Conservation (phyloP, 371 early-diverging fungal species). For the Amoeboaphelidium protococcarum region DNA sequence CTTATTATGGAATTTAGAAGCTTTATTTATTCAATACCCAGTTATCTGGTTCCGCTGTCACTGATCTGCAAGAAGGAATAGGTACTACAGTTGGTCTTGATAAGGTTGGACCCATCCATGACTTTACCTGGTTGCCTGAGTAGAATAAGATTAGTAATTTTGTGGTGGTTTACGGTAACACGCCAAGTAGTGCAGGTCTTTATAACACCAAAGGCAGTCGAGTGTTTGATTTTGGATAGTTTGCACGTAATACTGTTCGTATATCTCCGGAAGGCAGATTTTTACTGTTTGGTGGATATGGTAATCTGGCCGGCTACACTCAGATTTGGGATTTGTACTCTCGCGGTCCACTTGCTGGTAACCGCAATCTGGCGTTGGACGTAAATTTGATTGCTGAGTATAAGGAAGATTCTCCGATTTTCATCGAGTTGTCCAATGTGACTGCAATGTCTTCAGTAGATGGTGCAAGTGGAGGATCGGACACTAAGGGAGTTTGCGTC, state of each 20-base stretch:
- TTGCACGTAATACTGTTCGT: slow-evolving; percentile 56
- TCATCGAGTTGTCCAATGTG: slow-evolving; percentile 72
- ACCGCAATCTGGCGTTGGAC: no score
- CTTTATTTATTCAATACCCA: slow-evolving; percentile 66
- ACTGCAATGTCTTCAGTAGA: no score
- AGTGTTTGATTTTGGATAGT: slow-evolving; percentile 54
- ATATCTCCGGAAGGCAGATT: slow-evolving; percentile 68
- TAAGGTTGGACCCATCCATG: slow-evolving; percentile 79
- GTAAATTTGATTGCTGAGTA: slow-evolving; percentile 47
- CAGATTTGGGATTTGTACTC: slow-evolving; percentile 73
- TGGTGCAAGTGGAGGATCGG: no score
- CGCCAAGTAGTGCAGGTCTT: slow-evolving; percentile 71
- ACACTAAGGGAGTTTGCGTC: slow-evolving; percentile 66
- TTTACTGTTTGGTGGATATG: slow-evolving; percentile 57
- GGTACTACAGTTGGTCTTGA: no score
- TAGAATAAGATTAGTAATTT: slow-evolving; percentile 92
- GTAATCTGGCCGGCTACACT: slow-evolving; percentile 75
- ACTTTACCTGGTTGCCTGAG: slow-evolving; percentile 76
- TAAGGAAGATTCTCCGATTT: slow-evolving; percentile 49
- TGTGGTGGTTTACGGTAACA: slow-evolving; percentile 70
- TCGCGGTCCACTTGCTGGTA: no score
- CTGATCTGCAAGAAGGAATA: slow-evolving; percentile 51
- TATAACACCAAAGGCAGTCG: slow-evolving; percentile 66
- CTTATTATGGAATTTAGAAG: slow-evolving; percentile 86
- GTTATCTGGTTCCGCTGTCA: slow-evolving; percentile 78